These are phyloP conservation scores for Protostelium mycophagum DNA, from an alignment of 78 protist genomes.

Conservation along the genomic window DNA sequence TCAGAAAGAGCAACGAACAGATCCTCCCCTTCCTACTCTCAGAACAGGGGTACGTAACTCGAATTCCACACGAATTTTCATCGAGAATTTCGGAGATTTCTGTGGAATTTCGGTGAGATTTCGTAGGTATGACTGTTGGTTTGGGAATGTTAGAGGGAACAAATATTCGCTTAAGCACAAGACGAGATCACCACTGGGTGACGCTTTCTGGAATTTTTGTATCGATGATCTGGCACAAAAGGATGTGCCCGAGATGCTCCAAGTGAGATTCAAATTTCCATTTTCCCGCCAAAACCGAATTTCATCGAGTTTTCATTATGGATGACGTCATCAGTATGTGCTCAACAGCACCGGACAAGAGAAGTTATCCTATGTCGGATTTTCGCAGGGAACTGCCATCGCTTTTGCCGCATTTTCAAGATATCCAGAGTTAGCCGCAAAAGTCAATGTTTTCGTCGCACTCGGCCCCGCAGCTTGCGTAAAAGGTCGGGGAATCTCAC, in stretches of 20 bases:
- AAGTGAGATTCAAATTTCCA: neutral
- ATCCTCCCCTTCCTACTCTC: constrained; percentile 54
- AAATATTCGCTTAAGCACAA: constrained; percentile 43
- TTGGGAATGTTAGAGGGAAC: constrained; percentile 70
- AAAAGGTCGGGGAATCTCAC: neutral
- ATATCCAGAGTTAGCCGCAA: constrained; percentile 10
- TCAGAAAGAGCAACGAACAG: constrained; percentile 25
- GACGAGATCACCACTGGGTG: constrained; percentile 16
- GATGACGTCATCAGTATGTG: constrained; percentile 7
- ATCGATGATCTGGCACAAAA: constrained; percentile 62
- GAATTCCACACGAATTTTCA: too few relatives aligned
- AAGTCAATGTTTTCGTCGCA: neutral
- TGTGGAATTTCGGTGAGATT: too few relatives aligned
- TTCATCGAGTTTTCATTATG: too few relatives aligned
- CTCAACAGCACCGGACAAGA: constrained; percentile 11
- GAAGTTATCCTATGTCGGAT: constrained; percentile 52
- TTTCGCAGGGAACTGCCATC: constrained; percentile 70
- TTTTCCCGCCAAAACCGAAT: neutral
- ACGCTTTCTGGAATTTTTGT: constrained; percentile 57
- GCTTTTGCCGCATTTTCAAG: constrained; percentile 56
- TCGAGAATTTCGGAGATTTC: too few relatives aligned
- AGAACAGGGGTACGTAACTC: constrained; percentile 25
- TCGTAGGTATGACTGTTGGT: constrained; percentile 65
- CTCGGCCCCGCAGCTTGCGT: constrained; percentile 5
- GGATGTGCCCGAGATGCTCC: constrained; percentile 48